A percentile compares a stretch with the other conserved stretches of the same genome.
Conservation (phyloP, 106 monocot genomes). For the Chionographis japonica region DNA sequence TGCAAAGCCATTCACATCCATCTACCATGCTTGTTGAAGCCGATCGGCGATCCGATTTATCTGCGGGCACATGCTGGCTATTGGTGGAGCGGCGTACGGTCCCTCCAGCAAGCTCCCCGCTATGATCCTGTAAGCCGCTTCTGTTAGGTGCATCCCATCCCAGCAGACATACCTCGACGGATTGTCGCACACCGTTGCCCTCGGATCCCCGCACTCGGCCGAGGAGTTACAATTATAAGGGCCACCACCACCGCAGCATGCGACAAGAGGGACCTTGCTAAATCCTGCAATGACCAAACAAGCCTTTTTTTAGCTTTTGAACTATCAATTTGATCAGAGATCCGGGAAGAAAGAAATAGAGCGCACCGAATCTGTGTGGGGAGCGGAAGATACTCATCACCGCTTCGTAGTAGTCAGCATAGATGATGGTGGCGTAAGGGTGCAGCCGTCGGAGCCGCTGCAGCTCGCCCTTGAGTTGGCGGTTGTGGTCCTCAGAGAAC, state of each 20-base stretch:
- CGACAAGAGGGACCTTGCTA: not conserved
- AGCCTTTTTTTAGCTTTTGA: not conserved
- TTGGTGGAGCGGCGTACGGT: not conserved
- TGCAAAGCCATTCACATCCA: too few relatives aligned
- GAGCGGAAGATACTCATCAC: constrained; percentile 10
- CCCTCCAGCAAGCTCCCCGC: constrained; percentile 15
- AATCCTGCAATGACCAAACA: constrained; percentile 10
- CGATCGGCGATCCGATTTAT: too few relatives aligned
- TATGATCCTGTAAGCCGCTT: constrained; percentile 20
- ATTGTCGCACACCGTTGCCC: constrained; percentile 5
- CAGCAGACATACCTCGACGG: constrained; percentile 11
- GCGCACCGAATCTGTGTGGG: constrained; percentile 25
- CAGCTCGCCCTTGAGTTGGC: constrained; percentile 13
- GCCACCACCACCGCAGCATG: constrained; percentile 23
- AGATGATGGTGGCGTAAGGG: constrained; percentile 28
- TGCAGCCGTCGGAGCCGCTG: constrained; percentile 9
- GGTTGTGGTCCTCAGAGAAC: constrained; percentile 30
- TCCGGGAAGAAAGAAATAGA: not conserved
- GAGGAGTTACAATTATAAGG: constrained; percentile 1
- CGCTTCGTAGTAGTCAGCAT: constrained; percentile 34
- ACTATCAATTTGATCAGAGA: not conserved
- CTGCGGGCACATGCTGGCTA: constrained; percentile 6
- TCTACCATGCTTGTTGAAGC: too few relatives aligned
- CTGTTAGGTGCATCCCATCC: constrained; percentile 28
- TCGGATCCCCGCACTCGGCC: not conserved